These are phyloP conservation scores for Microsporum audouinii DNA, from an alignment of 2,329 filamentous ascomycete species.

Conservation along the genomic window DNA sequence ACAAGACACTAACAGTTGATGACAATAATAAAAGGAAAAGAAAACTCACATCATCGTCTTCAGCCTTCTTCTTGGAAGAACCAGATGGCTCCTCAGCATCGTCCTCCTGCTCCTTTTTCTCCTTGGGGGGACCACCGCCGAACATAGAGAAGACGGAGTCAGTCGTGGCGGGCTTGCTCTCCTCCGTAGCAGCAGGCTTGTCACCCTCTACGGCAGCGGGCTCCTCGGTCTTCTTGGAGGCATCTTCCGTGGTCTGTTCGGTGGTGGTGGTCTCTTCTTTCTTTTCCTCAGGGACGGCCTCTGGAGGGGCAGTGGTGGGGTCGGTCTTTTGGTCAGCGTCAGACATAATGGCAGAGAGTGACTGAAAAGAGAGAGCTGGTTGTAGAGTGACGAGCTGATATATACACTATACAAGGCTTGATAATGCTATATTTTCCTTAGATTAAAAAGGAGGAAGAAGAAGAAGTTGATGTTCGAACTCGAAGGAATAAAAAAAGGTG, in stretches of 20 bases:
- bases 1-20: neutral
- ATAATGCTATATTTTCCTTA: neutral
- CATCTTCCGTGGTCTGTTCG: conserved; percentile 21
- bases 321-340: conserved; percentile 34
- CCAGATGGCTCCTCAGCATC: conserved; percentile 77
- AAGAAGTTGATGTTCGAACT: neutral
- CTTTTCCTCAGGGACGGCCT: conserved; percentile 22
- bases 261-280: conserved; percentile 21
- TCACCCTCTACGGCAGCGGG: conserved; percentile 22
- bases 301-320: conserved; percentile 30
- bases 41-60: conserved; percentile 40
- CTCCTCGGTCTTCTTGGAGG: conserved; percentile 24
- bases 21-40: neutral
- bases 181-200: conserved; percentile 1
- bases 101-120: conserved; percentile 64
- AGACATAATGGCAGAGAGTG: conserved; percentile 27
- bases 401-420: neutral
- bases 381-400: neutral
- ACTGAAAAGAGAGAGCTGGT: neutral
- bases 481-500: neutral
- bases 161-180: conserved; percentile 27
- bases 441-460: neutral
- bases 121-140: conserved; percentile 91
- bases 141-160: conserved; percentile 92
- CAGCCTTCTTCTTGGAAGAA: conserved; percentile 68